Evolutionary conservation across 176 grass and related monocot species (phyloP), one percentile per base, ranked within the genome.

Genomic region (Oryza rufipogon): DNA sequence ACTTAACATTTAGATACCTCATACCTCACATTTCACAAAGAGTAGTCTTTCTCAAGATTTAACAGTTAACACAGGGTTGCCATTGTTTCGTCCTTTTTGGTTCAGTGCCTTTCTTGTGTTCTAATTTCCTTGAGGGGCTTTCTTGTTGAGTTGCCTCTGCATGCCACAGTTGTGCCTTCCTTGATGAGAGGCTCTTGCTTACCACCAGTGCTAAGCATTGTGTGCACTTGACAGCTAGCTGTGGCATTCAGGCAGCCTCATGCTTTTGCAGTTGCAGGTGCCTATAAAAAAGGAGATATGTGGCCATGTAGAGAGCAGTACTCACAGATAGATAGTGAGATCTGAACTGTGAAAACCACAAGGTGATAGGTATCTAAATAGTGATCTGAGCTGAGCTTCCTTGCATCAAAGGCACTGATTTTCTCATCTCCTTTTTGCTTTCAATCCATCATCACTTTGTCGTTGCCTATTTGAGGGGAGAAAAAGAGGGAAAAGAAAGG

Each of bases 211-310:
- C 47, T 17, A 73, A 26, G 52, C 60, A 64, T 58, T 45, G 80
- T 45, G 69, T 68, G 42, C 42, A 68, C 5, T 15, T 34, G 26
- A 75, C 47, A 75, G 26, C 72, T 54, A 75, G 26, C 72, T 54
- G 12, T 66, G 41, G 69, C 12, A 54, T 68, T 81, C 46, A 51
- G 54, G 69, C 66, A 22, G 22, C 78, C 26, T 19, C 42, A 52
- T 25, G 81, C 81, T 83, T 83, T 74, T 49, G 56, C 56, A 83
- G 73, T 74, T 49, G 56, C 56, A 83, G 73, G 73, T 26, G 56
- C 25, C 68, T 48, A 79, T 75, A 52, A 42, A 20, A 48, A 7
- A 9, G 45, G 52, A 9, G 45, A 25, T 60, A n/a, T 60, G 56
- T 60, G 56, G 2, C 6, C 56, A 60, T 28, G 72, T 19, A 75